These are phyloP conservation scores for Colletotrichum simmondsii DNA, from an alignment of 2,329 filamentous ascomycete species.

Conservation along the genomic window DNA sequence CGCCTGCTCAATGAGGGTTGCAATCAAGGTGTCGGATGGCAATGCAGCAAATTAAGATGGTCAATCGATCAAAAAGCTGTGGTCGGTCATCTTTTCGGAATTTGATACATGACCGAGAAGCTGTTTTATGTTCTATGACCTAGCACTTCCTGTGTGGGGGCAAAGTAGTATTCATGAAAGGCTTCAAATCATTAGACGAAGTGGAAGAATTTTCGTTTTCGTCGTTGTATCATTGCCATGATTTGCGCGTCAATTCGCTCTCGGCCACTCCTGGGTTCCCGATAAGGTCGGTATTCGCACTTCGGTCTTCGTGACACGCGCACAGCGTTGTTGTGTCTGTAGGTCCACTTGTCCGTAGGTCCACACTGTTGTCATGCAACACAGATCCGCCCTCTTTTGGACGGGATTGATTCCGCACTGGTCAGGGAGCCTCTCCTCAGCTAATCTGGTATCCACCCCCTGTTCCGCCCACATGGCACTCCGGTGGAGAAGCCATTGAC, in stretches of 20 bases:
- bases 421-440: not conserved
- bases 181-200: not conserved
- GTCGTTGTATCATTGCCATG: not conserved
- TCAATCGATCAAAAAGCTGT: no score
- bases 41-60: no score
- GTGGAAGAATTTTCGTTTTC: not conserved
- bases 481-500: not conserved
- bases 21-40: no score
- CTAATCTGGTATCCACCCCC: not conserved
- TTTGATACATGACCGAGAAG: no score
- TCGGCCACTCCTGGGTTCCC: not conserved
- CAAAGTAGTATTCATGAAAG: no score
- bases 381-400: not conserved
- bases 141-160: no score
- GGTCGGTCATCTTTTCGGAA: no score
- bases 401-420: constrained; percentile 1
- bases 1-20: no score
- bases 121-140: no score
- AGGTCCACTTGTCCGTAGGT: no score
- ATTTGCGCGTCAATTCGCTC: not conserved
- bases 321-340: no score
- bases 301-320: constrained; percentile 1
- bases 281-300: constrained; percentile 14
- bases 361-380: not conserved
- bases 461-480: not conserved